A percentile compares a stretch with the other conserved stretches of the same genome.
These are phyloP conservation scores for Umbellularia californica DNA, from an alignment of 164 flowering plant genomes.

Conservation along the genomic window DNA sequence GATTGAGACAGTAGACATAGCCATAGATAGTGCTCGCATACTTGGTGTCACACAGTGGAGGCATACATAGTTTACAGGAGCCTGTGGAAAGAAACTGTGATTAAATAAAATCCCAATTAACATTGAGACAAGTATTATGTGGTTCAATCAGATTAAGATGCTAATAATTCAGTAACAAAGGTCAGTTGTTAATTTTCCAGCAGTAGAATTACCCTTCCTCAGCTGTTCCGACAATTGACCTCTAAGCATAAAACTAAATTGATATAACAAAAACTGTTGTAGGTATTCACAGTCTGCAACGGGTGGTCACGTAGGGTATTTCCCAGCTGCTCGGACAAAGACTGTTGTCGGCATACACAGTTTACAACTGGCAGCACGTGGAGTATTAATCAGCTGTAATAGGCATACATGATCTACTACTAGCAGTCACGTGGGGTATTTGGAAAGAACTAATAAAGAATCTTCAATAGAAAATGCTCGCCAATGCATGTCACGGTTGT, in stretches of 20 bases:
- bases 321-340: no score
- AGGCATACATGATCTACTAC: no score
- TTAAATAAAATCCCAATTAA: background rate
- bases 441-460: no score
- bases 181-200: background rate
- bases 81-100: conserved; percentile 42
- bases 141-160: background rate
- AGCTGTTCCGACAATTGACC: background rate
- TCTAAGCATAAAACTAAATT: no score
- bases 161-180: background rate
- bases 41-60: conserved; percentile 79
- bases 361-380: background rate
- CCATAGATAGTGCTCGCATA: conserved; percentile 77
- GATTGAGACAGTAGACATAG: conserved; percentile 73
- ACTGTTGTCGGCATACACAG: background rate
- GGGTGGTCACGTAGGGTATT: no score
- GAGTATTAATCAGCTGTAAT: background rate
- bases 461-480: no score
- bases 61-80: conserved; percentile 69
- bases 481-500: no score
- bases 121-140: background rate
- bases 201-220: background rate
- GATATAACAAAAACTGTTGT: no score
- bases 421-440: no score
- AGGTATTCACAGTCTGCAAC: no score